Conservation (phyloP, 257 asterid genomes). For the Cruciata laevipes region DNA sequence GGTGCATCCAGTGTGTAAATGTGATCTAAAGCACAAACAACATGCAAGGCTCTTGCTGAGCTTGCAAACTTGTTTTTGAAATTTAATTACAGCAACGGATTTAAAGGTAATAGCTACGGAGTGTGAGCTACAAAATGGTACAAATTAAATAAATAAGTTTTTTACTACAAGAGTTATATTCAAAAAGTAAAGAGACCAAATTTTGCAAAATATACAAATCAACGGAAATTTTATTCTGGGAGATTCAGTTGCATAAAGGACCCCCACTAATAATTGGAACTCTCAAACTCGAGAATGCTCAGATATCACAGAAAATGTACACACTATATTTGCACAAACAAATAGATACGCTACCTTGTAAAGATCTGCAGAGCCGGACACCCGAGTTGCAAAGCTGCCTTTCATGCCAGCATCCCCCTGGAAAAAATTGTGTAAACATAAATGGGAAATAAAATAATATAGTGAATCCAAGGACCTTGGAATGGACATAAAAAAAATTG, state of each 20-base stretch:
- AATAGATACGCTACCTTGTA: constrained; percentile 35
- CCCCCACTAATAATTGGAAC: not conserved
- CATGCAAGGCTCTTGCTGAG: not conserved
- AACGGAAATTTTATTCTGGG: not conserved
- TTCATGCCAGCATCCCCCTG: constrained; percentile 90
- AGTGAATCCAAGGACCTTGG: not conserved
- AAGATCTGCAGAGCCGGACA: constrained; percentile 91
- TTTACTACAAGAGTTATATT: not conserved
- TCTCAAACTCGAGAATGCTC: not conserved
- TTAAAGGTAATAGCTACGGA: not conserved
- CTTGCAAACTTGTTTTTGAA: not conserved
- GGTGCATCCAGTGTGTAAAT: not conserved
- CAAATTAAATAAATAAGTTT: not conserved
- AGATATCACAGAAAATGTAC: not conserved
- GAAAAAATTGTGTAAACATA: constrained; percentile 8
- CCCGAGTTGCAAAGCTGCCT: constrained; percentile 76
- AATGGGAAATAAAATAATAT: not conserved
- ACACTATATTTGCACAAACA: not conserved
- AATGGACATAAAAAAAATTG: not conserved
- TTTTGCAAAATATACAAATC: not conserved
- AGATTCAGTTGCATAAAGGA: not conserved
- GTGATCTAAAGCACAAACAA: not conserved
- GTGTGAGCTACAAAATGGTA: not conserved
- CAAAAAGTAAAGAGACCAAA: not conserved
- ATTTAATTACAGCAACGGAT: not conserved